These are phyloP conservation scores for Penicillium sp. DNA, from an alignment of 2,329 filamentous ascomycete genomes.

Conservation along the genomic window DNA sequence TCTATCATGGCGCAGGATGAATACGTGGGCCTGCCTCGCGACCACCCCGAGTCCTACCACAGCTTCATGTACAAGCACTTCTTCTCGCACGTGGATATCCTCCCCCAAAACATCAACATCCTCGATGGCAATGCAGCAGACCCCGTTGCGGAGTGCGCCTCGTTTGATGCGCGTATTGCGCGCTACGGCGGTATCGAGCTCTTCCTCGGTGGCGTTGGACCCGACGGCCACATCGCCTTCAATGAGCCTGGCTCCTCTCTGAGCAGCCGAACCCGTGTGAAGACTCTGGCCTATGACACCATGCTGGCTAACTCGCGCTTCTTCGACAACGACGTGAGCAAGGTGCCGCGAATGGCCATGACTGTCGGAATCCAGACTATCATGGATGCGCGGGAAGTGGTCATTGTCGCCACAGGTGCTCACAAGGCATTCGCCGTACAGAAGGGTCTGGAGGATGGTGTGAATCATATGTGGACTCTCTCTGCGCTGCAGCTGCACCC, in stretches of 20 bases:
- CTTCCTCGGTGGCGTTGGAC: constrained; percentile 81
- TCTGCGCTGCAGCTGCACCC: constrained; percentile 78
- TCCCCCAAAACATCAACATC: constrained; percentile 80
- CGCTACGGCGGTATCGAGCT: constrained; percentile 77
- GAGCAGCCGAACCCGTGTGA: constrained; percentile 75
- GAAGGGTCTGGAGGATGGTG: constrained; percentile 75
- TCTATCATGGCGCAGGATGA: constrained; percentile 63
- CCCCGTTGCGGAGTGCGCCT: constrained; percentile 73
- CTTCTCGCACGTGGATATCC: constrained; percentile 82
- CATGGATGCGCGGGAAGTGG: constrained; percentile 76
- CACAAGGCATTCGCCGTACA: constrained; percentile 80
- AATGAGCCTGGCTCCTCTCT: constrained; percentile 84
- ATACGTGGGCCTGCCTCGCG: constrained; percentile 79
- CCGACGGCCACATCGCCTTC: constrained; percentile 87
- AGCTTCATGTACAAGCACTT: constrained; percentile 93
- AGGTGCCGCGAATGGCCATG: constrained; percentile 78
- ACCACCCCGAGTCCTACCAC: constrained; percentile 84
- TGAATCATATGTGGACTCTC: constrained; percentile 91
- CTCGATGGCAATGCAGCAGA: constrained; percentile 77
- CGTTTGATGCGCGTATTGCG: constrained; percentile 77
- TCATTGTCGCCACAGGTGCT: constrained; percentile 78
- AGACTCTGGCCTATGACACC: constrained; percentile 84
- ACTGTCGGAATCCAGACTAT: constrained; percentile 85
- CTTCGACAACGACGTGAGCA: constrained; percentile 71
- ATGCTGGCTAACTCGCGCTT: constrained; percentile 83